phyloP scores from a whole-genome alignment of 1,139 yeast genomes.

The Yarrowia galli region DNA sequence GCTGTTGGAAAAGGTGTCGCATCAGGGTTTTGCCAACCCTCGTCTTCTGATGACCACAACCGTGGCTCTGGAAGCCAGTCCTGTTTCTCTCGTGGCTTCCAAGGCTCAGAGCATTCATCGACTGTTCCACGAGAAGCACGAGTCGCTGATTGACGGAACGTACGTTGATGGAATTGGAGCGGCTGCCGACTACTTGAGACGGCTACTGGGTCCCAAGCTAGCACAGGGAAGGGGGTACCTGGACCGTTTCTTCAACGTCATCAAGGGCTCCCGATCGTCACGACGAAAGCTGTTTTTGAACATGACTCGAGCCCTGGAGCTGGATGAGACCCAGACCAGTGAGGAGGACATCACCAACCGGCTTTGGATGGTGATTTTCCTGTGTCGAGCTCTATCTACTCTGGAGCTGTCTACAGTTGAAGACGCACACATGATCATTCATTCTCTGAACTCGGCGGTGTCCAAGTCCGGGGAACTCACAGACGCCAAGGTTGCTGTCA shows the following conservation, averaged over 20 bases:
- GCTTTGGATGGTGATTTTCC: slow-evolving; percentile 52
- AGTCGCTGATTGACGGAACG: slow-evolving; percentile 70
- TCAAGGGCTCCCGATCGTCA: slow-evolving; percentile 56
- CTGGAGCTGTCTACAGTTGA: slow-evolving; percentile 55
- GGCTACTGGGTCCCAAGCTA: slow-evolving; percentile 45
- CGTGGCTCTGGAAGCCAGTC: slow-evolving; percentile 71
- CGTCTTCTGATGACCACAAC: slow-evolving; percentile 70
- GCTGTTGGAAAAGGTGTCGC: slow-evolving; percentile 62
- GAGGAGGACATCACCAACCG: slow-evolving; percentile 42
- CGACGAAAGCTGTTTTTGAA: slow-evolving; percentile 57
- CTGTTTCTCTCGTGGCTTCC: slow-evolving; percentile 54
- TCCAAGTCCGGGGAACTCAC: slow-evolving; percentile 50
- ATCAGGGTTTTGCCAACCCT: slow-evolving; percentile 78
- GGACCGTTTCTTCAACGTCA: slow-evolving; percentile 54
- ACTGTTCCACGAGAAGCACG: slow-evolving; percentile 68
- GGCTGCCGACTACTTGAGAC: slow-evolving; percentile 59
- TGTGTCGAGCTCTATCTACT: slow-evolving; percentile 54
- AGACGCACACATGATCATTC: slow-evolving; percentile 52
- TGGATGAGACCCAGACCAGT: slow-evolving; percentile 45
- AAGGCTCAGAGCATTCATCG: slow-evolving; percentile 62
- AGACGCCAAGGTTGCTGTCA: slow-evolving; percentile 38
- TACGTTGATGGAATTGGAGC: slow-evolving; percentile 68
- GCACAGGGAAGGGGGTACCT: slow-evolving; percentile 45
- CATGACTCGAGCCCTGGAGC: slow-evolving; percentile 52
- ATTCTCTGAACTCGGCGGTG: slow-evolving; percentile 47